phyloP scores from a whole-genome alignment of 1,284 basidiomycete genomes.

The Athelia psychrophila region DNA sequence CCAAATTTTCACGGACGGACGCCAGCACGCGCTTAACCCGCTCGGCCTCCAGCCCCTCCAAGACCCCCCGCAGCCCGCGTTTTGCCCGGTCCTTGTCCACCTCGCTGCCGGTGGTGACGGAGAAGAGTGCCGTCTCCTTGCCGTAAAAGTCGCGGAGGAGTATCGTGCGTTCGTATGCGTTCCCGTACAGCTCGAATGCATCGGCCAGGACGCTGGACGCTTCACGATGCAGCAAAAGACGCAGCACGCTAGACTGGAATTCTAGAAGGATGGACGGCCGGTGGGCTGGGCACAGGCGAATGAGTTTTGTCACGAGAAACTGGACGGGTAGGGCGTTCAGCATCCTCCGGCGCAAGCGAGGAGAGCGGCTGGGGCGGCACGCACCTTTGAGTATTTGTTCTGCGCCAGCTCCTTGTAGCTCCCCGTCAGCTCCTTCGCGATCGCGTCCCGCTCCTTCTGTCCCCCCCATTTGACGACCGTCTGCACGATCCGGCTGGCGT shows the following conservation, averaged over 20 bases:
- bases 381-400: slow-evolving; percentile 86
- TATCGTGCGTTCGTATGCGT: slow-evolving; percentile 77
- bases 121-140: slow-evolving; percentile 79
- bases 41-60: slow-evolving; percentile 64
- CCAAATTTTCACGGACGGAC: slow-evolving; percentile 70
- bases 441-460: slow-evolving; percentile 74
- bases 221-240: slow-evolving; percentile 79
- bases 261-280: slow-evolving; percentile 72
- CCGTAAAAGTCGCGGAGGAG: slow-evolving; percentile 87
- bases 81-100: slow-evolving; percentile 61
- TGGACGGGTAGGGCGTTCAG: slow-evolving; percentile 22
- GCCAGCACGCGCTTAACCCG: slow-evolving; percentile 63
- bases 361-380: slow-evolving; percentile 6
- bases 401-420: slow-evolving; percentile 75
- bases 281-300: slow-evolving; percentile 73
- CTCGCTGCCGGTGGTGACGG: slow-evolving; percentile 47
- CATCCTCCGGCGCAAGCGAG: not conserved
- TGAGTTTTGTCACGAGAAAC: slow-evolving; percentile 85
- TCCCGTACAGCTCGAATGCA: slow-evolving; percentile 82
- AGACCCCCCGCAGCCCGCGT: slow-evolving; percentile 62
- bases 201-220: slow-evolving; percentile 82
- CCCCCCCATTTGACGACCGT: slow-evolving; percentile 82
- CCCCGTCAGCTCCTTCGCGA: slow-evolving; percentile 81
- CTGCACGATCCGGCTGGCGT: slow-evolving; percentile 86
- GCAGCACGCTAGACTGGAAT: slow-evolving; percentile 71